Conservation (phyloP, 345 rosid genomes). For the Leavenworthia alabamica region DNA sequence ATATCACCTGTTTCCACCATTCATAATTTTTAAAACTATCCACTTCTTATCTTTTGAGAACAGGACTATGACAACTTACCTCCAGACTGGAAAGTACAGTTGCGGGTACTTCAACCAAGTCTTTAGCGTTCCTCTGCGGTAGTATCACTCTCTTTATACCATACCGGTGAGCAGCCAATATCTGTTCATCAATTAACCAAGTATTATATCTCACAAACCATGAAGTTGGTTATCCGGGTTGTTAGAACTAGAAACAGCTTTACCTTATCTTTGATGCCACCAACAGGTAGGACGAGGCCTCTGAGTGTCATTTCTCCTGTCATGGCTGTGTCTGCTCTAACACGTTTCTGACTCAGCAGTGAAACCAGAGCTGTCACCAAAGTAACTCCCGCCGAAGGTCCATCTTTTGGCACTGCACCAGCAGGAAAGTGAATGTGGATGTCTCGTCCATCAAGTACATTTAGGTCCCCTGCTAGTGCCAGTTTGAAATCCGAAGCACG, state of each 20-base stretch:
- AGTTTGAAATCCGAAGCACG: slow-evolving; percentile 79
- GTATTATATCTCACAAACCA: not conserved
- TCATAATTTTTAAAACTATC: not conserved
- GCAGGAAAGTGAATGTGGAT: slow-evolving; percentile 97
- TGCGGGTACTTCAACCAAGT: slow-evolving; percentile 89
- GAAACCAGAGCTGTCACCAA: slow-evolving; percentile 94
- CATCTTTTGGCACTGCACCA: slow-evolving; percentile 96
- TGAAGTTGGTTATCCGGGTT: not conserved
- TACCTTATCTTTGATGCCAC: slow-evolving; percentile 97
- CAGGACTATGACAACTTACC: slow-evolving; percentile 42
- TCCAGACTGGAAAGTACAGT: slow-evolving; percentile 75
- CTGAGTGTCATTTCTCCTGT: slow-evolving; percentile 98
- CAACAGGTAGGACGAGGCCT: slow-evolving; percentile 96
- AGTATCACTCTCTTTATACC: slow-evolving; percentile 94
- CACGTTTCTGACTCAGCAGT: slow-evolving; percentile 69
- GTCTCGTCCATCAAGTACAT: slow-evolving; percentile 81
- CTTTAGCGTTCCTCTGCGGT: slow-evolving; percentile 91
- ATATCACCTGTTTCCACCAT: slow-evolving; percentile 49
- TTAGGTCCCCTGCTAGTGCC: slow-evolving; percentile 51
- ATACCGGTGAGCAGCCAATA: slow-evolving; percentile 88
- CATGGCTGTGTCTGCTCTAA: slow-evolving; percentile 98
- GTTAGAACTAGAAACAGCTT: slow-evolving; percentile 3
- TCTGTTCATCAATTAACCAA: slow-evolving; percentile 38
- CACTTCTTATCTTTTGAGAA: not conserved
- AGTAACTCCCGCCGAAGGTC: slow-evolving; percentile 99